A percentile compares a stretch with the other conserved stretches of the same genome.
Evolutionary conservation across 2,329 filamentous ascomycete genomes (phyloP).

Genomic region (Aspergillus luchuensis): DNA sequence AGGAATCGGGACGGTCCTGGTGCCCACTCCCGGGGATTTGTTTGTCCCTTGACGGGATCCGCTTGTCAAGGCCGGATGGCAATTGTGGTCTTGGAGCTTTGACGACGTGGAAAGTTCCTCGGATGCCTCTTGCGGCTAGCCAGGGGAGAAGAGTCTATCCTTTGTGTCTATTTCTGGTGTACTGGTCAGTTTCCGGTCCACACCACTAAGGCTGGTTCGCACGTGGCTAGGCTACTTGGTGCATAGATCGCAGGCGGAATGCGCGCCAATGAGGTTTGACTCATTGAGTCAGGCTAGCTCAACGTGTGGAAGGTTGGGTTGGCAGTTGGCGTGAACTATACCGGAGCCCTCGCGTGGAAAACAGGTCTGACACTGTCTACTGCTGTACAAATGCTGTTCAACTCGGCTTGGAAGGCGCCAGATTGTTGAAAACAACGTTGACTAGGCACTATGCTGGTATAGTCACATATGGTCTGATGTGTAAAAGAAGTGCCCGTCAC

Average conservation of each 20-base stretch:
- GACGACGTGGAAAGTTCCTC: too few relatives aligned
- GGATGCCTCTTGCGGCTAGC: not conserved
- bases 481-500: too few relatives aligned
- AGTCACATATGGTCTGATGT: too few relatives aligned
- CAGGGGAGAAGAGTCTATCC: not conserved
- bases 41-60: not conserved
- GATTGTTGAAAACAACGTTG: too few relatives aligned
- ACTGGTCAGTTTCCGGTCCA: not conserved
- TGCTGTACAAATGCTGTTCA: too few relatives aligned
- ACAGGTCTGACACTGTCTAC: too few relatives aligned
- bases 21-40: not conserved
- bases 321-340: not conserved
- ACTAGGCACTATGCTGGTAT: too few relatives aligned
- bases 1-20: not conserved
- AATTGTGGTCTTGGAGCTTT: not conserved
- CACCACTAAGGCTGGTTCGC: not conserved
- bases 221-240: not conserved
- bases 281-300: not conserved
- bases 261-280: not conserved
- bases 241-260: not conserved
- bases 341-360: too few relatives aligned
- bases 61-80: not conserved
- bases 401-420: too few relatives aligned
- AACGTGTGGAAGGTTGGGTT: not conserved
- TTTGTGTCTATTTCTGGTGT: not conserved